These are phyloP conservation scores for Pterocarpus macrocarpus DNA, from an alignment of 306 rosid species.

Conservation along the genomic window DNA sequence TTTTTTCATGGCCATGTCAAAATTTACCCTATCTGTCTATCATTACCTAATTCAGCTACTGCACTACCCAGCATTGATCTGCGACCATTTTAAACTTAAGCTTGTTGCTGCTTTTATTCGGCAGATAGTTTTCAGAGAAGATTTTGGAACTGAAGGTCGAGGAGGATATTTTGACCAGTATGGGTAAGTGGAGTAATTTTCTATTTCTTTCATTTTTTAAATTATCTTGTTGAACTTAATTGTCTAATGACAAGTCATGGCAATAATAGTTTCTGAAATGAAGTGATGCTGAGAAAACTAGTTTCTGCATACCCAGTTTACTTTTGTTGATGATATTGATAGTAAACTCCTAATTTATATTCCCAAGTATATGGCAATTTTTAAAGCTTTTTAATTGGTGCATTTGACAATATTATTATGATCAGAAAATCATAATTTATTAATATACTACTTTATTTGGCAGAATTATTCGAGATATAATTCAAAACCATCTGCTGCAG, in stretches of 20 bases:
- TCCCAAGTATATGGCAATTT: not conserved
- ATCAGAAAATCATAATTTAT: constrained; percentile 24
- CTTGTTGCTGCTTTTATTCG: constrained; percentile 42
- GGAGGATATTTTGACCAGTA: constrained; percentile 99
- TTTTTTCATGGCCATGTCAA: not conserved
- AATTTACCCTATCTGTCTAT: not conserved
- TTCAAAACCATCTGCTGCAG: constrained; percentile 97
- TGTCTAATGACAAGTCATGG: constrained; percentile 28
- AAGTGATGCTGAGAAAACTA: constrained; percentile 35
- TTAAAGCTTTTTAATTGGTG: constrained; percentile 7
- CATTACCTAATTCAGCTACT: constrained; percentile 21
- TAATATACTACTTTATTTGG: constrained; percentile 35
- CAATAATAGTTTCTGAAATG: constrained; percentile 28
- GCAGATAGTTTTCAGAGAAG: constrained; percentile 97
- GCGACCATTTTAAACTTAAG: constrained; percentile 30
- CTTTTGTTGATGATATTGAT: constrained; percentile 25
- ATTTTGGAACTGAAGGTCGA: constrained; percentile 99
- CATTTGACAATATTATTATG: constrained; percentile 35
- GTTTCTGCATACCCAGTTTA: constrained; percentile 13
- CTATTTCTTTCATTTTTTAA: not conserved
- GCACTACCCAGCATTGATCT: constrained; percentile 36
- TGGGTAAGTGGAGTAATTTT: constrained; percentile 66
- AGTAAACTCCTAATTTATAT: constrained; percentile 2
- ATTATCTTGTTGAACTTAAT: constrained; percentile 12
- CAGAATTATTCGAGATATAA: constrained; percentile 97